phyloP scores from a whole-genome alignment of 164 flowering plant species.

The Magnolia changhungtana region DNA sequence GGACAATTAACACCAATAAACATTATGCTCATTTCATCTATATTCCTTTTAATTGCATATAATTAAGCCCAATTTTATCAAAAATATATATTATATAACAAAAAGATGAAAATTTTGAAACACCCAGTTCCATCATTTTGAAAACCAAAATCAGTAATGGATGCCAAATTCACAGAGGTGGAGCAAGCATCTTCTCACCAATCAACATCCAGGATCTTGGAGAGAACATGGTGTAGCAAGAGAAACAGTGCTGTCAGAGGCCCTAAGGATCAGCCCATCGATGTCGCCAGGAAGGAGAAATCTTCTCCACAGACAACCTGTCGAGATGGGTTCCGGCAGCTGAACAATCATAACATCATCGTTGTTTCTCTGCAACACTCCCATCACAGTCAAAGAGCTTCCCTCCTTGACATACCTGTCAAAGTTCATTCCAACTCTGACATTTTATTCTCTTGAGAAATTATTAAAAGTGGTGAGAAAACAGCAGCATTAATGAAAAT shows the following conservation, averaged over 20 bases:
- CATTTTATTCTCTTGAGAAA: constrained; percentile 5
- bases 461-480: not conserved
- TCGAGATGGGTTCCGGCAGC: constrained; percentile 50
- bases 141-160: not conserved
- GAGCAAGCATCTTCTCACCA: not conserved
- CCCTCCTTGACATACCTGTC: constrained; percentile 65
- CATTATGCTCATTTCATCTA: not conserved
- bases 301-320: constrained; percentile 53
- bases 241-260: constrained; percentile 14
- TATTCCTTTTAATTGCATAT: not conserved
- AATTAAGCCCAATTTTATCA: too few species aligned
- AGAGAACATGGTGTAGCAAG: not conserved
- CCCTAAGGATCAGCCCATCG: constrained; percentile 46
- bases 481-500: not conserved
- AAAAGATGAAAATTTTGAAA: not conserved
- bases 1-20: too few species aligned
- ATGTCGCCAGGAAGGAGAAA: constrained; percentile 49
- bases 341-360: constrained; percentile 45
- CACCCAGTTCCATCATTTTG: not conserved
- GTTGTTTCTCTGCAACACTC: constrained; percentile 38
- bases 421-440: constrained; percentile 7
- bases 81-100: not conserved
- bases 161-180: not conserved
- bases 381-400: constrained; percentile 43
- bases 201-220: constrained; percentile 2